Conservation (phyloP, 257 asterid genomes). For the Linaria vulgaris region DNA sequence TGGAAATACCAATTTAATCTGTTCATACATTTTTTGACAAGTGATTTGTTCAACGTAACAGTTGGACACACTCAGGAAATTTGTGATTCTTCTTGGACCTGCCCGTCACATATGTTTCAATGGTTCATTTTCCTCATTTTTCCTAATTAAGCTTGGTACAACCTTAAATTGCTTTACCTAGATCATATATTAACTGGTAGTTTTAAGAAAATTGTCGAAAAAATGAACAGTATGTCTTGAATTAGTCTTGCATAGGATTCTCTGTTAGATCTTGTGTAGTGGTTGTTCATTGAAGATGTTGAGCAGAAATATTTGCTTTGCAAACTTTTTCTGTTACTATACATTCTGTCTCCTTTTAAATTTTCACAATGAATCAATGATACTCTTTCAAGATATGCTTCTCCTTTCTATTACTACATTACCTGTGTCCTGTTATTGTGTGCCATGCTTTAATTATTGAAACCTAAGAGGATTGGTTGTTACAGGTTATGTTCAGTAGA, state of each 20-base stretch:
- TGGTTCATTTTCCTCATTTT: too few relatives aligned
- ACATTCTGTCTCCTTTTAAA: neutral
- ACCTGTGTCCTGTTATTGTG: constrained; percentile 12
- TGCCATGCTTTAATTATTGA: constrained; percentile 14
- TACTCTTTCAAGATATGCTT: neutral
- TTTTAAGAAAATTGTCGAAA: too few relatives aligned
- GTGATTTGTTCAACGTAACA: too few relatives aligned
- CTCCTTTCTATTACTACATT: constrained; percentile 8
- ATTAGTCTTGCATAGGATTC: neutral
- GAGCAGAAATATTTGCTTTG: neutral
- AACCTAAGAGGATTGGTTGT: constrained; percentile 14
- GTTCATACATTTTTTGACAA: too few relatives aligned
- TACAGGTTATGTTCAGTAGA: constrained; percentile 85
- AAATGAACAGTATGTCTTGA: too few relatives aligned
- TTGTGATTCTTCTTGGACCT: too few relatives aligned
- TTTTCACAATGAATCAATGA: neutral
- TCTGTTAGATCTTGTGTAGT: neutral
- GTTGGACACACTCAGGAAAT: too few relatives aligned
- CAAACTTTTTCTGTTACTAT: neutral
- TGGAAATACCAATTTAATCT: too few relatives aligned
- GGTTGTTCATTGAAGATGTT: neutral
- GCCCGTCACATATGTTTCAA: too few relatives aligned
- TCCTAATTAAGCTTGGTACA: too few relatives aligned
- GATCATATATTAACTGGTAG: too few relatives aligned
- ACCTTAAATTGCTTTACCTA: too few relatives aligned